Conservation (phyloP, 148 eudicot species). For the Vaccinium vitisidaea region DNA sequence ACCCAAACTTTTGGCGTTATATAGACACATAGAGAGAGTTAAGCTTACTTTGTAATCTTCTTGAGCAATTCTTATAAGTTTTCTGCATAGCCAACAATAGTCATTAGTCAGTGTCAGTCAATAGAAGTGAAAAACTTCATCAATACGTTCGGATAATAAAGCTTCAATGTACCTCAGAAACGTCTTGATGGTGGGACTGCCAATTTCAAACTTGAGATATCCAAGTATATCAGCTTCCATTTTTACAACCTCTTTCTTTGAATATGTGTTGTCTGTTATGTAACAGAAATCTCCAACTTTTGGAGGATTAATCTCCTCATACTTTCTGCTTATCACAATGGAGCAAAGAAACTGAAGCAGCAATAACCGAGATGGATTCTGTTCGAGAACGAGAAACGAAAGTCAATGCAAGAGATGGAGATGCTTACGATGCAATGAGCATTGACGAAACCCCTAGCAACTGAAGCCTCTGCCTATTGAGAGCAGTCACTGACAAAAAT, state of each 20-base stretch:
- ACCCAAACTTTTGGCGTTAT: neutral
- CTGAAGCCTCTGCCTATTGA: slow-evolving; percentile 59
- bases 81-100: slow-evolving; percentile 32
- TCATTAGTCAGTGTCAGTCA: slow-evolving; percentile 16
- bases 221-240: slow-evolving; percentile 84
- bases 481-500: slow-evolving; percentile 46
- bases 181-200: slow-evolving; percentile 65
- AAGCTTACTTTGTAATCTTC: slow-evolving; percentile 41
- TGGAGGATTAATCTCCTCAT: slow-evolving; percentile 79
- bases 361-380: neutral
- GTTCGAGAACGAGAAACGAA: too few species aligned
- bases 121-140: neutral
- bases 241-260: slow-evolving; percentile 68
- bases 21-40: neutral
- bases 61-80: slow-evolving; percentile 48
- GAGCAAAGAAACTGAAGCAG: neutral
- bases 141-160: neutral
- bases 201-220: slow-evolving; percentile 62
- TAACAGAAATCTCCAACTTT: slow-evolving; percentile 70
- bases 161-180: slow-evolving; percentile 47
- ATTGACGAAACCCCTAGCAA: slow-evolving; percentile 78
- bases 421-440: slow-evolving; percentile 86
- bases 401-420: neutral
- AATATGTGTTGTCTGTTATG: slow-evolving; percentile 80
- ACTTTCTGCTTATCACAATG: slow-evolving; percentile 43